Conservation (phyloP, 805 yeast species). For the Ogataea degrootiae region DNA sequence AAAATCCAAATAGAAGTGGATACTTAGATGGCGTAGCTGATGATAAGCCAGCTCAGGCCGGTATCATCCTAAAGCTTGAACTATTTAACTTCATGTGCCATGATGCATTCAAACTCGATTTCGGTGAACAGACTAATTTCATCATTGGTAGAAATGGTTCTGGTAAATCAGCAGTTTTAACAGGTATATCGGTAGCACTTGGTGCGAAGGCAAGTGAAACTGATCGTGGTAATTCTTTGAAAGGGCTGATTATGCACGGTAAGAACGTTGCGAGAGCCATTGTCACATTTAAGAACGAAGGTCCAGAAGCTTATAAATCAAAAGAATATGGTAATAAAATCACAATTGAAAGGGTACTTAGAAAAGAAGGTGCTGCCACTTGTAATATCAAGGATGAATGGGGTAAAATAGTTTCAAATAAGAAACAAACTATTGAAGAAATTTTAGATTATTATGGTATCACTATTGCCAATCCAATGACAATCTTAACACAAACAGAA, state of each 20-base stretch:
- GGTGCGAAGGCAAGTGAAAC: slow-evolving; percentile 89
- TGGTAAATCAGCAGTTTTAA: slow-evolving; percentile 84
- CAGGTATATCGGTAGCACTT: slow-evolving; percentile 81
- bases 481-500: slow-evolving; percentile 87
- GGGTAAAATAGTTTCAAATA: slow-evolving; percentile 52
- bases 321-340: slow-evolving; percentile 66
- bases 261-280: slow-evolving; percentile 60
- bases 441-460: slow-evolving; percentile 70
- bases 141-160: slow-evolving; percentile 89
- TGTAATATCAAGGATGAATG: slow-evolving; percentile 52
- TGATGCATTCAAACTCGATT: slow-evolving; percentile 63
- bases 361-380: slow-evolving; percentile 44
- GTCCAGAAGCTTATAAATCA: slow-evolving; percentile 59
- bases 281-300: slow-evolving; percentile 60
- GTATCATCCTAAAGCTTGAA: slow-evolving; percentile 59
- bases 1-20: slow-evolving; percentile 7
- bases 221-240: slow-evolving; percentile 71
- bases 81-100: slow-evolving; percentile 89
- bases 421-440: slow-evolving; percentile 60
- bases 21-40: slow-evolving; percentile 10
- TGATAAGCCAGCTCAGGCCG: slow-evolving; percentile 45
- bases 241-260: slow-evolving; percentile 74
- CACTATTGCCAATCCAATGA: slow-evolving; percentile 85
- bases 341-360: slow-evolving; percentile 62
- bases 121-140: slow-evolving; percentile 80